Conservation (phyloP, 495 filamentous ascomycete genomes). For the Aspergillus saccharolyticus region DNA sequence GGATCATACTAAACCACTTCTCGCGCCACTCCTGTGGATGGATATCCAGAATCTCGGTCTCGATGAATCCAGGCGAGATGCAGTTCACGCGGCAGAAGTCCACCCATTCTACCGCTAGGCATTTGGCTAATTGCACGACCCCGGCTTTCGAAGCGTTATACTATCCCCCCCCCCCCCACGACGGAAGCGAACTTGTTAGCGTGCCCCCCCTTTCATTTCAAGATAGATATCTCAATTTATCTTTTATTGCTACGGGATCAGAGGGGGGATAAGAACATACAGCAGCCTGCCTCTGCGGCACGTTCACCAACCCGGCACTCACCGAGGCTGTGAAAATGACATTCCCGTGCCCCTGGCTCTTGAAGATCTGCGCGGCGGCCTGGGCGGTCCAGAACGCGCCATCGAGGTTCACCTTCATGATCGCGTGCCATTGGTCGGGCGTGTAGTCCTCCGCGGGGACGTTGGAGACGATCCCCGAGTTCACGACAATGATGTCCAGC, state of each 20-base stretch:
- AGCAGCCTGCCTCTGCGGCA: constrained; percentile 41
- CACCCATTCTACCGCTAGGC: constrained; percentile 31
- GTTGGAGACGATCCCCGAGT: constrained; percentile 59
- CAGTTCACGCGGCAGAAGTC: constrained; percentile 37
- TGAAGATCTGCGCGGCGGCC: constrained; percentile 39
- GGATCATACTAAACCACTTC: constrained; percentile 26
- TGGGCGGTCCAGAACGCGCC: constrained; percentile 44
- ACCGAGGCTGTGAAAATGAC: constrained; percentile 41
- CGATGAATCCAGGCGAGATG: constrained; percentile 40
- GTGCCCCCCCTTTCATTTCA: too few relatives aligned
- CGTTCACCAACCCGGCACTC: constrained; percentile 41
- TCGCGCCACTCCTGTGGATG: constrained; percentile 19
- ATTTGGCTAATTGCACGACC: constrained; percentile 27
- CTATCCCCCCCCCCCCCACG: constrained; percentile 1
- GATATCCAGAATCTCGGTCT: constrained; percentile 28
- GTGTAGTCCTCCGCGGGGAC: constrained; percentile 36
- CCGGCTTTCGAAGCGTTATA: constrained; percentile 37
- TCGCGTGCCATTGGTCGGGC: constrained; percentile 28
- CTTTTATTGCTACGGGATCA: too few relatives aligned
- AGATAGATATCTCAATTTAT: too few relatives aligned
- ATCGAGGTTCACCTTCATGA: constrained; percentile 46
- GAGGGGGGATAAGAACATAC: constrained; percentile 14
- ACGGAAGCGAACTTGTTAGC: too few relatives aligned
- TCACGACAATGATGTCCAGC: constrained; percentile 73
- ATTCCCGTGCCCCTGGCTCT: constrained; percentile 35